These are phyloP conservation scores for Gracilaria domingensis DNA, from an alignment of 23 red algal genomes.

Conservation along the genomic window DNA sequence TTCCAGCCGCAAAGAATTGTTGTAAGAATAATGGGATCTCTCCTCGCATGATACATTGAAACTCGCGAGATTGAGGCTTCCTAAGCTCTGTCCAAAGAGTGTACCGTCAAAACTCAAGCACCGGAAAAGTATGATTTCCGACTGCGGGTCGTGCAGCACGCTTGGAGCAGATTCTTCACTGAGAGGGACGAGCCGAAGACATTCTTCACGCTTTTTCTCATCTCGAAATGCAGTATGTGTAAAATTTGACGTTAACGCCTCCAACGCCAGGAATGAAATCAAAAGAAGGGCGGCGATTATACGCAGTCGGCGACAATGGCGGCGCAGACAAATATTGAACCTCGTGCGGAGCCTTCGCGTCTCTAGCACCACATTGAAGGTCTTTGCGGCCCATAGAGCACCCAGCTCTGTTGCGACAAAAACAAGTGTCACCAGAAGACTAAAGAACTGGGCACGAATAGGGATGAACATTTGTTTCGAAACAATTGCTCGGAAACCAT, in stretches of 20 bases:
- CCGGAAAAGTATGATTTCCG: not conserved
- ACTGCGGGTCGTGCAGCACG: not conserved
- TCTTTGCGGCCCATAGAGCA: not conserved
- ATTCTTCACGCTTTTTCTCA: not conserved
- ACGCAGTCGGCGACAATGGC: not conserved
- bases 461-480: slow-evolving; percentile 34
- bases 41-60: not conserved
- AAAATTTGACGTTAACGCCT: not conserved
- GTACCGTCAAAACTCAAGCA: slow-evolving; percentile 1
- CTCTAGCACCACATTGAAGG: not conserved
- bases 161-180: not conserved
- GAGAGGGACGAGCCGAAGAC: not conserved
- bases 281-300: not conserved
- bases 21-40: not conserved
- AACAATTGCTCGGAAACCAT: no score
- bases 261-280: not conserved
- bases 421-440: not conserved
- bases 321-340: not conserved
- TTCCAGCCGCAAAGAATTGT: not conserved
- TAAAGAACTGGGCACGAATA: slow-evolving; percentile 11
- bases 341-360: not conserved
- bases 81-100: slow-evolving; percentile 9
- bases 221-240: not conserved
- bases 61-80: not conserved
- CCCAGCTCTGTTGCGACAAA: slow-evolving; percentile 1